phyloP scores from a whole-genome alignment of 139 green algal genomes.

The Tetraselmis chui region DNA sequence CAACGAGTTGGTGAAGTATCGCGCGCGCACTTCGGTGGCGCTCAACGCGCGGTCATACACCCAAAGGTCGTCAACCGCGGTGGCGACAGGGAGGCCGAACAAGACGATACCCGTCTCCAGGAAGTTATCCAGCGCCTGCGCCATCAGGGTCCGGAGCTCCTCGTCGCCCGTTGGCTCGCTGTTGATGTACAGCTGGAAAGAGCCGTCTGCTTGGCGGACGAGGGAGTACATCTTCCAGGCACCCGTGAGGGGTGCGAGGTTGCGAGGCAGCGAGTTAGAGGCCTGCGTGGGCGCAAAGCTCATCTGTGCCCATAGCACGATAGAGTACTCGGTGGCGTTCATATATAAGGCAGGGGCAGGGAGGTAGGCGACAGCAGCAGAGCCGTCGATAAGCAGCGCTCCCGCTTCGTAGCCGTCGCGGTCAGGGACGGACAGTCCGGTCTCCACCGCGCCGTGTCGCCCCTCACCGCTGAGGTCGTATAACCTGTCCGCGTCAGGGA shows the following conservation, averaged over 20 bases:
- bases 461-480: neutral
- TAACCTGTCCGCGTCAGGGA: neutral
- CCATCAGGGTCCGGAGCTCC: constrained; percentile 1
- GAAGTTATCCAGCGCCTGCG: neutral
- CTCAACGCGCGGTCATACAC: constrained; percentile 9
- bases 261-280: neutral
- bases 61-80: constrained; percentile 17
- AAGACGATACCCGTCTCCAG: neutral
- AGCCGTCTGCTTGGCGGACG: neutral
- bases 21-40: constrained; percentile 2
- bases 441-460: neutral
- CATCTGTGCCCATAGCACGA: constrained; percentile 1
- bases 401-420: neutral
- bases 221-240: constrained; percentile 5
- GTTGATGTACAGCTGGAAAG: constrained; percentile 4
- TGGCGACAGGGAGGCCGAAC: neutral
- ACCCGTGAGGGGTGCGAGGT: neutral
- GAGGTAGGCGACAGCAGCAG: neutral
- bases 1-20: constrained; percentile 14
- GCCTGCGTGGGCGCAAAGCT: neutral
- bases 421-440: neutral
- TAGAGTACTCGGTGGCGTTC: neutral
- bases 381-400: neutral
- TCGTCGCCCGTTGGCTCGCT: neutral
- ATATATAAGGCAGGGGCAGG: neutral